Evolutionary conservation across 164 flowering plant species (phyloP).

Genomic region (Piper betle): DNA sequence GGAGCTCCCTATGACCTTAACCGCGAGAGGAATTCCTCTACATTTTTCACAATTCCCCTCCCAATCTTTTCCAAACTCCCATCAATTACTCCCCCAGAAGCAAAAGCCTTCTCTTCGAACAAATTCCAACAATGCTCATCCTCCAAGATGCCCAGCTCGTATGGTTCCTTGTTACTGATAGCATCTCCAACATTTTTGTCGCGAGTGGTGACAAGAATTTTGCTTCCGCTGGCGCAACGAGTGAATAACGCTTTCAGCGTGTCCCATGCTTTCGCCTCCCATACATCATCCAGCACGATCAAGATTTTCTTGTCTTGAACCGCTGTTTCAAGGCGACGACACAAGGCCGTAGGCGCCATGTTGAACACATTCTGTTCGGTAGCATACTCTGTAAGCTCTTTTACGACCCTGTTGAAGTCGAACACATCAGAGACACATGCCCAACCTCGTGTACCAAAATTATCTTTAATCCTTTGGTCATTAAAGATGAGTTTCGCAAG

Average conservation of each 20-base stretch:
- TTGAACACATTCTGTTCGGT: background rate
- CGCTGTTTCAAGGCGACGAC: background rate
- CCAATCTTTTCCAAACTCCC: slow-evolving; percentile 6
- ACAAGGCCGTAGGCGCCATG: too few relatives aligned
- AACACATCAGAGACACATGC: background rate
- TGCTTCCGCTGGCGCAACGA: slow-evolving; percentile 3
- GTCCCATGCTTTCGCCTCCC: background rate
- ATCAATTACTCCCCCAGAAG: background rate
- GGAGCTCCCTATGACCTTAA: too few relatives aligned
- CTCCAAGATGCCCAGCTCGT: background rate
- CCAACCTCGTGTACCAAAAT: background rate
- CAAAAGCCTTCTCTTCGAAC: background rate
- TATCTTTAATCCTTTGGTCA: background rate
- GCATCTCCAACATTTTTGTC: slow-evolving; percentile 1
- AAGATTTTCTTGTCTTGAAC: background rate
- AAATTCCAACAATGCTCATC: slow-evolving; percentile 7
- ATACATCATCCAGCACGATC: background rate
- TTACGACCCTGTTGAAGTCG: background rate
- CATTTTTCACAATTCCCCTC: slow-evolving; percentile 13
- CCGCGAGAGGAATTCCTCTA: slow-evolving; percentile 4
- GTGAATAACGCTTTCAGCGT: background rate
- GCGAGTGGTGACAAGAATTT: slow-evolving; percentile 11
- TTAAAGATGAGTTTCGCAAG: background rate
- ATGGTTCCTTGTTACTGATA: background rate
- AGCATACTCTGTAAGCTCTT: background rate